Evolutionary conservation across 1,139 yeast genomes (phyloP), one percentile per base, ranked within the genome.

Genomic region (Suhomyces atakaporum): DNA sequence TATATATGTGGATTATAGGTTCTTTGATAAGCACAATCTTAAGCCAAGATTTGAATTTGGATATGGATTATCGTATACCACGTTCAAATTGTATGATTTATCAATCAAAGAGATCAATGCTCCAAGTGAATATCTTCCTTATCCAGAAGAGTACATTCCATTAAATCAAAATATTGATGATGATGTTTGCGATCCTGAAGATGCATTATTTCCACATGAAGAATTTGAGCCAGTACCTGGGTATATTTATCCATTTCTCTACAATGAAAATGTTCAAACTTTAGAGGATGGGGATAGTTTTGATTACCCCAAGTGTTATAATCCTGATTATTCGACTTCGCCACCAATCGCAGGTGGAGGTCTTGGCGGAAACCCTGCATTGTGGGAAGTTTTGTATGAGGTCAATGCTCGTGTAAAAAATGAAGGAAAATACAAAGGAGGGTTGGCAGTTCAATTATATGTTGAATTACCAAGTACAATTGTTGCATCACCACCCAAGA

Each of bases 41-140:
- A 68, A 68, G 45, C 83, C 84, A 15, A 60, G 84, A 31, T 81
- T 59, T 54, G 83, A 76, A 43, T 80, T 80, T 58, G 86, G 85
- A 1, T 77, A 53, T 57, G 85, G 86, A 5, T 60, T 79, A 40
- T 77, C 82, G 3, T 79, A 76, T 50, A 67, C 84, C 1, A 62
- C 58, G 32, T 80, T 77, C 47, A 56, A 65, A 25, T 53, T 75
- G 14, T 56, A 59, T 12, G 68, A 63, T 39, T 58, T 71, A 40
- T 58, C 61, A 30, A 68, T 77, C 22, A 52, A 53, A 13, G 75
- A 73, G 49, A 58, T 70, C 2, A 55, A 57, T 35, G 55, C 73
- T 4, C 79, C 81, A 7, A 56, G 73, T 2, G 71, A 72, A 40
- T 70, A 69, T 42, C 60, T 78, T 33, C 79, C 81, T 1, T 59